These are phyloP conservation scores for Echites panduratus DNA, from an alignment of 257 asterid species.

Conservation along the genomic window DNA sequence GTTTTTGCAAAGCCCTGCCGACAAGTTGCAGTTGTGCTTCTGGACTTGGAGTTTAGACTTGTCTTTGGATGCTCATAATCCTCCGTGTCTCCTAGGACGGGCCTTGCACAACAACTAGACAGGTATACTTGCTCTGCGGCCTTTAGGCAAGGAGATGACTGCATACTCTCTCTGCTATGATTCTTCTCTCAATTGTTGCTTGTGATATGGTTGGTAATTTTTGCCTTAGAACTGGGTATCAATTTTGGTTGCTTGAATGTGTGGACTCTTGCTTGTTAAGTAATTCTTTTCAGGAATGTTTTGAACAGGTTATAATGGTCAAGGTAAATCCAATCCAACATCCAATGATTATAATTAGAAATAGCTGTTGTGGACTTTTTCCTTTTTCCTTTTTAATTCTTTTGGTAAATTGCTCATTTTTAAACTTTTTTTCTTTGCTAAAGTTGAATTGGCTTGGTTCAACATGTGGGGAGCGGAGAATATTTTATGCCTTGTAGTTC, in stretches of 20 bases:
- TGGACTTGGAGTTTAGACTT: slow-evolving; percentile 13
- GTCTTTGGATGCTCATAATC: slow-evolving; percentile 20
- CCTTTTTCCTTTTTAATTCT: slow-evolving; percentile 17
- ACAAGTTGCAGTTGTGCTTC: slow-evolving; percentile 50
- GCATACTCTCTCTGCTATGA: slow-evolving; percentile 23
- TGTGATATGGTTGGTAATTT: background rate
- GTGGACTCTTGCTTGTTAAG: slow-evolving; percentile 47
- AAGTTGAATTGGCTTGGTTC: slow-evolving; percentile 20
- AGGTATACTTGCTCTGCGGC: slow-evolving; percentile 42
- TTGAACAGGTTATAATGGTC: slow-evolving; percentile 17
- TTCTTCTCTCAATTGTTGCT: background rate
- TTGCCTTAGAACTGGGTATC: background rate
- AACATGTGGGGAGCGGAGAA: slow-evolving; percentile 6
- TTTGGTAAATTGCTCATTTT: background rate
- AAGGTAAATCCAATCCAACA: background rate
- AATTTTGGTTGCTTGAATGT: slow-evolving; percentile 19
- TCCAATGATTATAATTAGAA: slow-evolving; percentile 20
- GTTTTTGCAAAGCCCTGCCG: slow-evolving; percentile 48
- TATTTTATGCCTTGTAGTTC: background rate
- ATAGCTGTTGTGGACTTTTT: slow-evolving; percentile 37
- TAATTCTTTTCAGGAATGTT: slow-evolving; percentile 20
- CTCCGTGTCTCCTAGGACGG: slow-evolving; percentile 20
- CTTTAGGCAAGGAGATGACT: slow-evolving; percentile 39
- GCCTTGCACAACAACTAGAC: slow-evolving; percentile 53
- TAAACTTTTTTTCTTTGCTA: slow-evolving; percentile 3